Evolutionary conservation across 1,284 basidiomycete genomes (phyloP).

Genomic region (Hemileia vastatrix): DNA sequence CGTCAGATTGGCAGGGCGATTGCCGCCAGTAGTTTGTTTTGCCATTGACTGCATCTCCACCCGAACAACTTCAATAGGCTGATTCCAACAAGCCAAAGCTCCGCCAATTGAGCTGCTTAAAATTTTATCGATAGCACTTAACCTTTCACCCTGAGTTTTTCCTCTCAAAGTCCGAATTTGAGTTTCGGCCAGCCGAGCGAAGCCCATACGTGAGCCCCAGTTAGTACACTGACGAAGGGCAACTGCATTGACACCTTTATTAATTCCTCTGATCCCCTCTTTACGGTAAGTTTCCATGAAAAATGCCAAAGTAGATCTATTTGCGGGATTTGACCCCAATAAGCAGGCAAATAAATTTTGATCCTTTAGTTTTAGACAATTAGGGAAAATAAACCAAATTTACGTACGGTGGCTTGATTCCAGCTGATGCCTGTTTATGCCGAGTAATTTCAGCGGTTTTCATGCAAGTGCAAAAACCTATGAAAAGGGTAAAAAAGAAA

Average conservation of each 20-base stretch:
- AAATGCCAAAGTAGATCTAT: constrained; percentile 49
- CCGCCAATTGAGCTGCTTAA: constrained; percentile 79
- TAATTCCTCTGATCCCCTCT: constrained; percentile 91
- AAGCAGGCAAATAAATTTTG: no score
- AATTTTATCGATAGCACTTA: constrained; percentile 76
- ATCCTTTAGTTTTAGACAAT: neutral
- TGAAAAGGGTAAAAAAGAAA: no score
- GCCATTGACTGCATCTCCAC: constrained; percentile 99
- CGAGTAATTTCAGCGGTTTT: constrained; percentile 98
- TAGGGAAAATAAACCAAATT: constrained; percentile 40
- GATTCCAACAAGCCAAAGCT: constrained; percentile 97
- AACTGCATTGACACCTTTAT: constrained; percentile 99
- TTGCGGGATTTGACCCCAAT: no score
- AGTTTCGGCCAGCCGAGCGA: constrained; percentile 83
- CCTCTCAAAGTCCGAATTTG: constrained; percentile 68
- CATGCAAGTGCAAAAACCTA: constrained; percentile 96
- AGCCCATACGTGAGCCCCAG: constrained; percentile 98
- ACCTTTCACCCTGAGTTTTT: constrained; percentile 60
- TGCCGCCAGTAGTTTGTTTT: constrained; percentile 60
- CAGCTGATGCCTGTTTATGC: constrained; percentile 82
- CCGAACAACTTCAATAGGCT: constrained; percentile 94
- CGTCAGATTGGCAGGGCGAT: constrained; percentile 76
- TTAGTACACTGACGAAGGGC: constrained; percentile 96
- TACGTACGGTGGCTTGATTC: constrained; percentile 82
- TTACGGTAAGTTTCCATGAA: constrained; percentile 87